phyloP scores from a whole-genome alignment of 768 basidiomycete genomes.

The Mycena kentingensis region DNA sequence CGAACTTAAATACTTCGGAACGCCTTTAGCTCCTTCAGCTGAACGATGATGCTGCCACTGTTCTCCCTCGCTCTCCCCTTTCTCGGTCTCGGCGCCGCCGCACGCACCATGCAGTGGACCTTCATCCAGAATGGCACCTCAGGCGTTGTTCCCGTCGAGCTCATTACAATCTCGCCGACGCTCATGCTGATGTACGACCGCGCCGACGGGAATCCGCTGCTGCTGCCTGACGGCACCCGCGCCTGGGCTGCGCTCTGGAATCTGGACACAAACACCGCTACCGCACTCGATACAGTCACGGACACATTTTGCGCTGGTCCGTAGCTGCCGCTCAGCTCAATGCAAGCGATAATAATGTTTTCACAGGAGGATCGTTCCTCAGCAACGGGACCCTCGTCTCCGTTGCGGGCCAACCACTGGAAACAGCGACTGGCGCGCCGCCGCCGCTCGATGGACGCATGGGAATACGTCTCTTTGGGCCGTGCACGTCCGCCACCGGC shows the following conservation, averaged over 20 bases:
- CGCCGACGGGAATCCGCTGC: conserved; percentile 23
- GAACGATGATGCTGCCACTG: too few relatives aligned
- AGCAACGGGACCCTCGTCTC: conserved; percentile 26
- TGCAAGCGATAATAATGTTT: too few relatives aligned
- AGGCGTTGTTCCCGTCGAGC: conserved; percentile 23
- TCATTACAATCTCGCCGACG: conserved; percentile 25
- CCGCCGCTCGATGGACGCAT: conserved; percentile 19
- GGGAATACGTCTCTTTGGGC: conserved; percentile 28
- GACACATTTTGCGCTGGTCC: conserved; percentile 28
- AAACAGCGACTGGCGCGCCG: conserved; percentile 1
- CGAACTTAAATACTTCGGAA: too few relatives aligned
- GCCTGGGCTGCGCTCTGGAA: conserved; percentile 27
- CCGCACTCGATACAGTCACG: conserved; percentile 16
- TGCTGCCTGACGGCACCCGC: conserved; percentile 18
- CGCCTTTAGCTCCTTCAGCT: too few relatives aligned
- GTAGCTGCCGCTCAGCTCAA: too few relatives aligned
- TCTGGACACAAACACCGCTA: conserved; percentile 23
- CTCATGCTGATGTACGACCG: conserved; percentile 25
- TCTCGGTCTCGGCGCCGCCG: conserved; percentile 2
- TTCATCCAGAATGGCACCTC: conserved; percentile 26
- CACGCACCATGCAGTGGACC: conserved; percentile 22
- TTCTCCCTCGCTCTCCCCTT: conserved; percentile 6
- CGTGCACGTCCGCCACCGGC: conserved; percentile 25
- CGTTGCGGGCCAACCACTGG: conserved; percentile 17
- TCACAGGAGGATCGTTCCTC: conserved; percentile 23